Base-by-base conservation (phyloP, 345 rosid genomes). In the Fremontodendron californicum region DNA sequence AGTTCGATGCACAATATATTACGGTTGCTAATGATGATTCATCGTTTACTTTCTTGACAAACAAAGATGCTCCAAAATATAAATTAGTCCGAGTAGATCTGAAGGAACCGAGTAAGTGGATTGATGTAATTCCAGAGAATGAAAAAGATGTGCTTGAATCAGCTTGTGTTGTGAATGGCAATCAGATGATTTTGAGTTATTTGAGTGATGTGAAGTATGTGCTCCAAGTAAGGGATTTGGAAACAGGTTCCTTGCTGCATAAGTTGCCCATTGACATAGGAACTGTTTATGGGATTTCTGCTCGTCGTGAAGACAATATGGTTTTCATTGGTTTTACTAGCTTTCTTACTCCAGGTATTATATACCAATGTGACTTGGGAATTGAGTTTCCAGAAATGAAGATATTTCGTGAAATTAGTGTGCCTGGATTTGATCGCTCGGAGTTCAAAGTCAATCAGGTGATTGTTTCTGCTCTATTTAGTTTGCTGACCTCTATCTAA, bases 311-410 rank as follows among this genome's bases (percentile, higher is more conserved):
- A 77, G 92, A 96, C 73, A 81, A 76, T 15, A 42, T 72, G 37
- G 80, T 87, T 79, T 93, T 96, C 79, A 13, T 96, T 76, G 82
- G 79, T 75, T 96, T 96, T 80, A 87, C 92, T 52, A 90, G 97
- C 85, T 96, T 96, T 85, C 94, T 96, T 74, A 86, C 92, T 18
- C 98, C 98, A 5, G 92, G 97, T 7, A 90, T 92, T 37, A 91
- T 93, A 68, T 93, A 96, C 68, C 90, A 88, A 67, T 92, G 95
- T 81, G 78, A 92, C 85, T 84, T 96, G 73, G 83, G 78, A 65
- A 60, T 43, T 23, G 85, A 78, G 78, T 78, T 62, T 79, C 97
- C 97, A 10, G 86, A 87, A 15, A 79, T 93, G 91, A 87, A 84
- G 79, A 85, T 90, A 79, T 90, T 96, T 69, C 94, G 97, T 77